Conservation (phyloP, 805 yeast genomes). For the Blastobotrys terrestris region DNA sequence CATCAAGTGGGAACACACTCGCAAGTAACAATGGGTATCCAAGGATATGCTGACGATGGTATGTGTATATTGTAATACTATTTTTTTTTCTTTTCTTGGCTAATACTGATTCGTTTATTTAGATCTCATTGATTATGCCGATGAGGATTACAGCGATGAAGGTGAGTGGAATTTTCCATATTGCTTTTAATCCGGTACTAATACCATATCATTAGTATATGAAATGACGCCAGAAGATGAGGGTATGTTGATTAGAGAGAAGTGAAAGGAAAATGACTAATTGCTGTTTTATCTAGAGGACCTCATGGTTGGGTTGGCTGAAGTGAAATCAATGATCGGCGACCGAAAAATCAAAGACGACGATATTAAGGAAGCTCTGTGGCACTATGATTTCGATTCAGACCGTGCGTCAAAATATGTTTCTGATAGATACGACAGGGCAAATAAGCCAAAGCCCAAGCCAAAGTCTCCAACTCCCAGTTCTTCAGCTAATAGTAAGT, state of each 20-base stretch:
- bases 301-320: slow-evolving; percentile 19
- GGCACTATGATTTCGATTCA: slow-evolving; percentile 52
- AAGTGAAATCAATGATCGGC: slow-evolving; percentile 19
- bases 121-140: slow-evolving; percentile 18
- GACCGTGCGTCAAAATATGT: slow-evolving; percentile 46
- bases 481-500: neutral
- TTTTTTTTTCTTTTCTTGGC: neutral
- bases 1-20: neutral
- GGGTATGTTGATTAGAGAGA: slow-evolving; percentile 18
- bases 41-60: slow-evolving; percentile 17
- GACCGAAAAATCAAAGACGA: slow-evolving; percentile 42
- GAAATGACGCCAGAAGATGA: slow-evolving; percentile 25
- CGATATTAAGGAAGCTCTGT: slow-evolving; percentile 52
- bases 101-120: neutral
- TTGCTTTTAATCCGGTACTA: too few relatives aligned
- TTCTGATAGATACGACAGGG: slow-evolving; percentile 25
- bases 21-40: neutral
- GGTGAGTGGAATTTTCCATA: slow-evolving; percentile 2
- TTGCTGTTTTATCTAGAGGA: slow-evolving; percentile 13
- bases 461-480: slow-evolving; percentile 6
- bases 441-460: slow-evolving; percentile 12
- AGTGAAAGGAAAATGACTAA: neutral
- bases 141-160: slow-evolving; percentile 13
- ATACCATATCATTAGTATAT: neutral
- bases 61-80: too few relatives aligned